phyloP scores from a whole-genome alignment of 495 filamentous ascomycete genomes.

The Penicillium antarcticum region DNA sequence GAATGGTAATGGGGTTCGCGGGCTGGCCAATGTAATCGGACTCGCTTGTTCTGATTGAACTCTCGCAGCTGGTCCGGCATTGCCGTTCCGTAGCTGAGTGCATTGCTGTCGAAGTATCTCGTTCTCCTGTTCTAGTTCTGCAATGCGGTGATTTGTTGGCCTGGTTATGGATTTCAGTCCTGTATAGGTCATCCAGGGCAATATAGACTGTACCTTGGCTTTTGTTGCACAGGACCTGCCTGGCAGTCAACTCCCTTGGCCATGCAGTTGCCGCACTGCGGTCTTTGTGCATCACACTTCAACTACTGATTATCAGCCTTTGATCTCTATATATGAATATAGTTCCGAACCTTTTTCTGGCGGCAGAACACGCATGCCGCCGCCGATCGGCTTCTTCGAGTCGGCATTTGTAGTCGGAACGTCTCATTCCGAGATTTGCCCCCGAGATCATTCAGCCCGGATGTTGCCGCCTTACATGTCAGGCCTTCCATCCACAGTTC shows the following conservation, averaged over 20 bases:
- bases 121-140: constrained; percentile 27
- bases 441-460: neutral
- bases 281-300: constrained; percentile 28
- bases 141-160: constrained; percentile 27
- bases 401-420: constrained; percentile 12
- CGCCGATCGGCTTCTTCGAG: constrained; percentile 20
- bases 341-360: constrained; percentile 22
- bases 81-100: neutral
- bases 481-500: no score
- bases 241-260: constrained; percentile 23
- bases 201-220: constrained; percentile 17
- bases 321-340: neutral
- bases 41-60: neutral
- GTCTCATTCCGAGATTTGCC: constrained; percentile 4
- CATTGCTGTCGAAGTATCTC: constrained; percentile 16
- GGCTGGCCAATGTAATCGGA: constrained; percentile 7
- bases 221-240: constrained; percentile 11
- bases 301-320: constrained; percentile 12
- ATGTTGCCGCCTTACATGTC: no score
- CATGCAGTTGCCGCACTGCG: constrained; percentile 22
- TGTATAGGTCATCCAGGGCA: neutral
- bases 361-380: constrained; percentile 29
- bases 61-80: neutral
- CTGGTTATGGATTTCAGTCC: constrained; percentile 1
- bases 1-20: neutral